Evolutionary conservation across 2,329 filamentous ascomycete genomes (phyloP), one percentile per base, ranked within the genome.

Genomic region (Arthrobotrys iridis): DNA sequence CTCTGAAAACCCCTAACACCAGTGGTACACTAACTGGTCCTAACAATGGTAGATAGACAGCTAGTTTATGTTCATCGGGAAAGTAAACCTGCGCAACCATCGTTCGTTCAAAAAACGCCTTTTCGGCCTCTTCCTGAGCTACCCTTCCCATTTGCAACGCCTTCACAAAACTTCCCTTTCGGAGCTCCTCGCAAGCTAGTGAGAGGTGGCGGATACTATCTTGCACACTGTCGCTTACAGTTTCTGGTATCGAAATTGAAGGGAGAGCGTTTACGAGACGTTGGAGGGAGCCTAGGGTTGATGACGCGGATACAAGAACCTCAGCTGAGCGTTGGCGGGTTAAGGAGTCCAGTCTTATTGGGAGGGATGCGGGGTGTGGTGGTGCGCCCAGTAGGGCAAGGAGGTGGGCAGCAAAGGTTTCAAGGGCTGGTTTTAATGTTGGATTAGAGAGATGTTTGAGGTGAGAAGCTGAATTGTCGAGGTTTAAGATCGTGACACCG

Each of bases 71-170:
- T 83, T 99, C 95, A 80, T 99, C 95, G 0, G 95, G 95, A 82
- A 99, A 99, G 82, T 98, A 99, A 1, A 98, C 90, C 83, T 98
- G 95, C 0, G 93, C 95, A 10, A 99, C 95, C 95, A 99, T 99
- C 80, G 92, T 96, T 83, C 96, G 96, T 83, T 99, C 95, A 79
- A 99, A 99, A 83, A 99, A 99, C 0, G 94, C 94, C 75, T 91
- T 89, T 82, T 99, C 95, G 0, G 93, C 94, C 81, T 96, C 93
- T 1, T 88, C 87, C 82, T 97, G 93, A 4, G 95, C 95, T 50
- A 93, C 88, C 7, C 92, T 88, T 0, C 94, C 94, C 81, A 94
- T 89, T 77, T 90, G 87, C 40, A 99, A 84, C 0, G 93, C 93
- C 4, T 83, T 82, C 26, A 89, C 86, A 78, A 89, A 90, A 2